These are phyloP conservation scores for Pseudonitzschia multiseries DNA, from an alignment of 108 stramenopile genomes.

Conservation along the genomic window DNA sequence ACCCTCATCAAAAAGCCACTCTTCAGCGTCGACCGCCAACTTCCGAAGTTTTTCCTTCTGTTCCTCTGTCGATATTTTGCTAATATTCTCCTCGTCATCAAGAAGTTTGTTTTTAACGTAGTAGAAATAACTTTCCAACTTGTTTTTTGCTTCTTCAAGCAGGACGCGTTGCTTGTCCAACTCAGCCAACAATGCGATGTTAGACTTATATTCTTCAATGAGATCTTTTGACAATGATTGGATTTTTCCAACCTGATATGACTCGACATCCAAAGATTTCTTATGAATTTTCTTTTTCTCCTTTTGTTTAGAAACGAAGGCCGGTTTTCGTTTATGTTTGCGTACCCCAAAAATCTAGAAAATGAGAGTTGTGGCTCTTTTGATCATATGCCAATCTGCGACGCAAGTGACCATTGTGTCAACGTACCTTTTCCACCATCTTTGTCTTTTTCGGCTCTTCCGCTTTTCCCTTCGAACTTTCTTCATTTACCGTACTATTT, in stretches of 20 bases:
- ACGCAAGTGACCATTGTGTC: not conserved
- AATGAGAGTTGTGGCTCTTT: slow-evolving; percentile 33
- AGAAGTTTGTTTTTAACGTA: slow-evolving; percentile 78
- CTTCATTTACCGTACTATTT: slow-evolving; percentile 6
- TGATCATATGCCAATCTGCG: not conserved
- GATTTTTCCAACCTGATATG: slow-evolving; percentile 55
- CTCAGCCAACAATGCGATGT: slow-evolving; percentile 70
- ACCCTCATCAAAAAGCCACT: slow-evolving; percentile 98
- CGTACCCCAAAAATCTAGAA: slow-evolving; percentile 57
- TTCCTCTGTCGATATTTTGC: slow-evolving; percentile 88
- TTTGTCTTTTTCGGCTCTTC: slow-evolving; percentile 69
- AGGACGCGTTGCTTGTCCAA: slow-evolving; percentile 86
- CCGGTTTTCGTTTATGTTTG: slow-evolving; percentile 34
- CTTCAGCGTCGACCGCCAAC: slow-evolving; percentile 79
- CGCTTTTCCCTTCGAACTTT: slow-evolving; percentile 35
- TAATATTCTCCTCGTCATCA: slow-evolving; percentile 80
- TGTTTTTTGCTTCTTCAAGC: slow-evolving; percentile 92
- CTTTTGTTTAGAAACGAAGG: slow-evolving; percentile 48
- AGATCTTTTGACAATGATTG: slow-evolving; percentile 67
- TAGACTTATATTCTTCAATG: slow-evolving; percentile 78
- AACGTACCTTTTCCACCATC: slow-evolving; percentile 38
- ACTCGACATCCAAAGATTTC: slow-evolving; percentile 56
- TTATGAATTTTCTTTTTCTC: slow-evolving; percentile 82
- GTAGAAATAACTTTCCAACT: slow-evolving; percentile 93
- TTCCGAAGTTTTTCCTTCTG: slow-evolving; percentile 86